Evolutionary conservation across 306 rosid genomes (phyloP).

Genomic region (Sindora glabra): DNA sequence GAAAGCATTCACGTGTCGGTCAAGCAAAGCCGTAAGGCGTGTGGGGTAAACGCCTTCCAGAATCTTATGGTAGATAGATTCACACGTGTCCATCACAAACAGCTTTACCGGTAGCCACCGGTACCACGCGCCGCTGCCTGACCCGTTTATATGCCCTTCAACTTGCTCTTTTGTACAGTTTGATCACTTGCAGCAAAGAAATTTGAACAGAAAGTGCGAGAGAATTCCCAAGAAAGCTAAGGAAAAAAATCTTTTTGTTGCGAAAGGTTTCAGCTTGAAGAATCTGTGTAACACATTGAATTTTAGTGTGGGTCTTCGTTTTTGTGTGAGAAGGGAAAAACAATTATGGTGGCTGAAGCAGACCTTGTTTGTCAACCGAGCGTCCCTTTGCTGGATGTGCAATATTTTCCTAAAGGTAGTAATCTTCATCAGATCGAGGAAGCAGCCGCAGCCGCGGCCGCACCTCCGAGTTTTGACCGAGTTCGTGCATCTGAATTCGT

Average conservation of each 20-base stretch:
- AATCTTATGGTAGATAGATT: too few relatives aligned
- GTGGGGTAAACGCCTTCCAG: too few relatives aligned
- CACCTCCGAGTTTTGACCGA: slow-evolving; percentile 31
- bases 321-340: background rate
- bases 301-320: slow-evolving; percentile 6
- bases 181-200: slow-evolving; percentile 1
- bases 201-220: slow-evolving; percentile 24
- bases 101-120: too few relatives aligned
- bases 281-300: background rate
- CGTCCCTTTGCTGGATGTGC: slow-evolving; percentile 49
- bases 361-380: slow-evolving; percentile 46
- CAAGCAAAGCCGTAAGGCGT: too few relatives aligned
- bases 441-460: slow-evolving; percentile 17
- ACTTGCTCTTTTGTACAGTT: background rate
- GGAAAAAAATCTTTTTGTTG: background rate
- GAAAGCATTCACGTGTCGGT: too few relatives aligned
- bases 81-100: too few relatives aligned
- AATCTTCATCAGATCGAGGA: slow-evolving; percentile 42
- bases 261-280: background rate
- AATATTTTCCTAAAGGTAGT: slow-evolving; percentile 40
- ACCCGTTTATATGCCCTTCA: slow-evolving; percentile 21
- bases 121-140: too few relatives aligned
- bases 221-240: slow-evolving; percentile 28
- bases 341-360: slow-evolving; percentile 75
- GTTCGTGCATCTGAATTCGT: slow-evolving; percentile 49